Evolutionary conservation across 805 yeast species (phyloP).

Genomic region (Cyberlindnera mycetangii): DNA sequence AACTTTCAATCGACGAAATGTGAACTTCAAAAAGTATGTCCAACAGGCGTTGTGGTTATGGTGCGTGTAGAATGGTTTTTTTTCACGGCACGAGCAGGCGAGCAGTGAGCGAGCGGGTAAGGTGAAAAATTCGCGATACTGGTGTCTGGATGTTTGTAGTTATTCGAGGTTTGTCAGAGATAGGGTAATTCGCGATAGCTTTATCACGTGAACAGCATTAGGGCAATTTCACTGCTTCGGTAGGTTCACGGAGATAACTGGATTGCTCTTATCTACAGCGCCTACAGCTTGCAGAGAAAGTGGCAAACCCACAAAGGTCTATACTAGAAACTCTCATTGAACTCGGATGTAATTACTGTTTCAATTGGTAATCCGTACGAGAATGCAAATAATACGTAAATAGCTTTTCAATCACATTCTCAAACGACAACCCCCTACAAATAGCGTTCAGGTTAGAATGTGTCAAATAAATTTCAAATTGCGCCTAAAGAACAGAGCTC

Average conservation of each 20-base stretch:
- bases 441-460: background rate
- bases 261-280: constrained; percentile 3
- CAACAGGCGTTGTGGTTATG: background rate
- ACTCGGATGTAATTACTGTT: too few relatives aligned
- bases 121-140: background rate
- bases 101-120: background rate
- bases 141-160: background rate
- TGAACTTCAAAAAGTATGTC: constrained; percentile 5
- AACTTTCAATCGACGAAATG: constrained; percentile 49
- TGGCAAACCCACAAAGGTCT: too few relatives aligned
- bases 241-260: background rate
- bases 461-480: background rate
- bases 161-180: background rate
- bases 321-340: too few relatives aligned
- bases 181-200: background rate
- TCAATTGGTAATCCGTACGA: too few relatives aligned
- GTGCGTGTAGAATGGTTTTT: constrained; percentile 5
- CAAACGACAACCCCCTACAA: too few relatives aligned
- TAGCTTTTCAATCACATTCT: too few relatives aligned
- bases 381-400: too few relatives aligned
- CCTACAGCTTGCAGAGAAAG: background rate
- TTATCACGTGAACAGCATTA: background rate
- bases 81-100: constrained; percentile 1
- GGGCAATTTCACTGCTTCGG: background rate
- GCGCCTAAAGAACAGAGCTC: background rate